These are phyloP conservation scores for Plasmodium knowlesi DNA, from an alignment of 169 alveolate species.

Conservation along the genomic window DNA sequence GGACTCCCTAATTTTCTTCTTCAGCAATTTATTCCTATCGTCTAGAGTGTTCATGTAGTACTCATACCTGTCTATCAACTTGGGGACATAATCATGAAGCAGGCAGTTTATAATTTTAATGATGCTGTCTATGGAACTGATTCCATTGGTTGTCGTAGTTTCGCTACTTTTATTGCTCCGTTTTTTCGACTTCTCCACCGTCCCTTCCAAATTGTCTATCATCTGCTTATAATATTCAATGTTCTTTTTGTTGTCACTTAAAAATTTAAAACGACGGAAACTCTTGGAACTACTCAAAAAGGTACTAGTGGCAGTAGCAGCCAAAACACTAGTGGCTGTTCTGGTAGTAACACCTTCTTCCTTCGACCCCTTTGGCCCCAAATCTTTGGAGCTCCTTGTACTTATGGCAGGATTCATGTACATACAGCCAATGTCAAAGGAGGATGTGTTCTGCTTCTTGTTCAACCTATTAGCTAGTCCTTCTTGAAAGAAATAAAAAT, in stretches of 20 bases:
- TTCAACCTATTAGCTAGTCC: constrained; percentile 50
- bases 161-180: not conserved
- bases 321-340: not conserved
- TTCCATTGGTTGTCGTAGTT: not conserved
- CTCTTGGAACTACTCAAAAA: constrained; percentile 39
- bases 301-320: not conserved
- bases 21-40: constrained; percentile 52
- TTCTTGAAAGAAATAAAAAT: constrained; percentile 23
- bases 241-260: constrained; percentile 38
- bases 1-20: constrained; percentile 55
- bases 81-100: constrained; percentile 63
- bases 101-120: constrained; percentile 67
- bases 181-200: constrained; percentile 28
- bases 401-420: constrained; percentile 37
- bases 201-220: constrained; percentile 43
- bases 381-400: constrained; percentile 32
- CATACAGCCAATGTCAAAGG: constrained; percentile 72
- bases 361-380: constrained; percentile 14
- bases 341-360: not conserved
- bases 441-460: constrained; percentile 17
- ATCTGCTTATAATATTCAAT: constrained; percentile 39
- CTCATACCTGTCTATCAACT: constrained; percentile 68
- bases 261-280: constrained; percentile 19
- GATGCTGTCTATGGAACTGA: constrained; percentile 40
- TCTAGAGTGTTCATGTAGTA: constrained; percentile 60